Conservation (phyloP, 352 stramenopile genomes). For the Phytophthora rubi region DNA sequence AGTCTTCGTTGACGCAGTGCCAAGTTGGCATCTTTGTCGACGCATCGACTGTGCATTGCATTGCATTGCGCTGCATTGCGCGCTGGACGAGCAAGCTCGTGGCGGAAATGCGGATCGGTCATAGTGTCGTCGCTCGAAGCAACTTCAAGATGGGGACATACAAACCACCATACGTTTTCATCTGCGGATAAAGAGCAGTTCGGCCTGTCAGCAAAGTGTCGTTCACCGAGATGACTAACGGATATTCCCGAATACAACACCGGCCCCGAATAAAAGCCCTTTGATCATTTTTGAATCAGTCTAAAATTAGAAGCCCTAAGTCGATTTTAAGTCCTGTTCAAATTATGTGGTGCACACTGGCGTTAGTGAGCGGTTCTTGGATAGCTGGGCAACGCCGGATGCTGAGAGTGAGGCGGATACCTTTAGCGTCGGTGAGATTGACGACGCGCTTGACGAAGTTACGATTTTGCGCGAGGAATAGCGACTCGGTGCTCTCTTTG, state of each 20-base stretch:
- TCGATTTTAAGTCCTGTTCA: constrained; percentile 13
- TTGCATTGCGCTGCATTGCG: background rate
- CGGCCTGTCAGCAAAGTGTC: constrained; percentile 5
- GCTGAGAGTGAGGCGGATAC: no score
- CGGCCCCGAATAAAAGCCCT: no score
- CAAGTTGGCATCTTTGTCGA: constrained; percentile 3
- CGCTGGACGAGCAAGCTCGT: background rate
- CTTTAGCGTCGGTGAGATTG: no score
- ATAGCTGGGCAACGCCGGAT: constrained; percentile 2
- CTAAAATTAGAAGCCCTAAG: background rate
- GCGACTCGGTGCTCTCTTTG: no score
- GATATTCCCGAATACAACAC: constrained; percentile 14
- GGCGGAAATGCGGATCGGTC: background rate
- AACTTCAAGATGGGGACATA: constrained; percentile 27
- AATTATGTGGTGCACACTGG: constrained; percentile 13
- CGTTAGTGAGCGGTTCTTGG: constrained; percentile 3
- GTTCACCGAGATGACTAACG: constrained; percentile 24
- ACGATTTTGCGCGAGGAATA: no score
- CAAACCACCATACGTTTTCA: constrained; percentile 16
- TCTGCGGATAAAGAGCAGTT: constrained; percentile 11
- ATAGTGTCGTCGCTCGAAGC: background rate
- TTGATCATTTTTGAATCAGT: background rate
- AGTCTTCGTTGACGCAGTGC: background rate
- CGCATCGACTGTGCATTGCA: background rate
- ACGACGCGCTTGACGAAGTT: no score